Evolutionary conservation across 2,329 filamentous ascomycete species (phyloP).

Genomic region (Pochonia chlamydosporia): DNA sequence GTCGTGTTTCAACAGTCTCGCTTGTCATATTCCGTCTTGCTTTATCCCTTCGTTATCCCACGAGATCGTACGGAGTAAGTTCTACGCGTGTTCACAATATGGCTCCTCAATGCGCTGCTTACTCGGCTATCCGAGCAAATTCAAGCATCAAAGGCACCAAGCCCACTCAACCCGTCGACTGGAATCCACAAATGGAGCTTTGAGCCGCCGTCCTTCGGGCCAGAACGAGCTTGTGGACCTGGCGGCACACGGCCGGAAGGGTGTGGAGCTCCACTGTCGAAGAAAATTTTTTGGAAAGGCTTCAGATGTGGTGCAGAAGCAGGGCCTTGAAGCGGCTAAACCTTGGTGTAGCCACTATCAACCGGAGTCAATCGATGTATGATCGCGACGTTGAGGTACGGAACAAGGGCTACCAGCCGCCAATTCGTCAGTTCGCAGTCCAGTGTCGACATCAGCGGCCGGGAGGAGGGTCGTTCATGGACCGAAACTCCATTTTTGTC

Average conservation of each 20-base stretch:
- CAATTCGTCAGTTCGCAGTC: not conserved
- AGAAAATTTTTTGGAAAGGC: not conserved
- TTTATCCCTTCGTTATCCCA: too few relatives aligned
- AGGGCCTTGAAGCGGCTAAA: not conserved
- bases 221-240: not conserved
- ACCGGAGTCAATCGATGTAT: not conserved
- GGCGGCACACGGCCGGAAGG: not conserved
- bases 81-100: too few relatives aligned
- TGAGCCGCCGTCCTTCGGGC: not conserved
- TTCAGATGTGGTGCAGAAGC: conserved; percentile 2
- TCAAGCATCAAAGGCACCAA: not conserved
- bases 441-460: not conserved
- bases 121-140: not conserved
- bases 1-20: too few relatives aligned
- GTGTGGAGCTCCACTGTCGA: conserved; percentile 1
- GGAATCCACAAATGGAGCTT: not conserved
- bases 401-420: not conserved
- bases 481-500: not conserved
- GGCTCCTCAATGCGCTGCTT: not conserved
- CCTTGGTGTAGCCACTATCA: not conserved
- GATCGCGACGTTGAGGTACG: not conserved
- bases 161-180: not conserved
- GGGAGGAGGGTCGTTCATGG: not conserved
- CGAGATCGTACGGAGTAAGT: too few relatives aligned
- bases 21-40: too few relatives aligned